phyloP scores from a whole-genome alignment of 441 rosid genomes.

The Eruca vesicaria region DNA sequence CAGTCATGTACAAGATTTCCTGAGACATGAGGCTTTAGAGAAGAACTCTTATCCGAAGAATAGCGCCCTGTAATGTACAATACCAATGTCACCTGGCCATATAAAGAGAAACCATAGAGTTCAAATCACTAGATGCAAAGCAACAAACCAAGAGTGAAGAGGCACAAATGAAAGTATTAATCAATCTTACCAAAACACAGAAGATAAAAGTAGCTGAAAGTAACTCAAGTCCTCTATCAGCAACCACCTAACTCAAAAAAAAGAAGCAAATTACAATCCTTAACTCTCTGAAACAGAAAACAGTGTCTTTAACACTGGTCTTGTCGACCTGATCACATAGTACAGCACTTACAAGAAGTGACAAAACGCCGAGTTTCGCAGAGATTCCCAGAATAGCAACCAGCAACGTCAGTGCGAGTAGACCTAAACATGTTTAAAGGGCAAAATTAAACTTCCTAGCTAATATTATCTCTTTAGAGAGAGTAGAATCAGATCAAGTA shows the following conservation, averaged over 20 bases:
- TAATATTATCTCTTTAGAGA: neutral
- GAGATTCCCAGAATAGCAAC: slow-evolving; percentile 63
- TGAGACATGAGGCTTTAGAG: slow-evolving; percentile 69
- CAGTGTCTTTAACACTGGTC: neutral
- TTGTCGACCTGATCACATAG: neutral
- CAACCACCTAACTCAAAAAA: slow-evolving; percentile 55
- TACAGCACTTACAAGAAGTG: slow-evolving; percentile 54
- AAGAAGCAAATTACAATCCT: neutral
- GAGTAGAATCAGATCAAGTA: neutral
- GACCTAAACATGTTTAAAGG: slow-evolving; percentile 41
- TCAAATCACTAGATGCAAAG: neutral
- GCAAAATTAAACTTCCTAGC: neutral
- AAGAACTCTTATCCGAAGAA: slow-evolving; percentile 60
- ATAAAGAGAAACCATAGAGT: neutral
- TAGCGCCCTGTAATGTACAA: slow-evolving; percentile 64
- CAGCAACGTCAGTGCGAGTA: slow-evolving; percentile 56
- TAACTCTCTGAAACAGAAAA: no score
- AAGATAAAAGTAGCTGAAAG: slow-evolving; percentile 73
- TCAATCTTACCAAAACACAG: slow-evolving; percentile 62
- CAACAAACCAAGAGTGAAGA: neutral
- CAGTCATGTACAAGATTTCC: slow-evolving; percentile 81
- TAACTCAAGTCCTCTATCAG: slow-evolving; percentile 83
- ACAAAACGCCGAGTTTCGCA: slow-evolving; percentile 53
- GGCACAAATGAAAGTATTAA: neutral
- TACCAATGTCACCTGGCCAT: slow-evolving; percentile 53